Evolutionary conservation across 345 rosid genomes (phyloP).

Genomic region (Clarkia xantiana): DNA sequence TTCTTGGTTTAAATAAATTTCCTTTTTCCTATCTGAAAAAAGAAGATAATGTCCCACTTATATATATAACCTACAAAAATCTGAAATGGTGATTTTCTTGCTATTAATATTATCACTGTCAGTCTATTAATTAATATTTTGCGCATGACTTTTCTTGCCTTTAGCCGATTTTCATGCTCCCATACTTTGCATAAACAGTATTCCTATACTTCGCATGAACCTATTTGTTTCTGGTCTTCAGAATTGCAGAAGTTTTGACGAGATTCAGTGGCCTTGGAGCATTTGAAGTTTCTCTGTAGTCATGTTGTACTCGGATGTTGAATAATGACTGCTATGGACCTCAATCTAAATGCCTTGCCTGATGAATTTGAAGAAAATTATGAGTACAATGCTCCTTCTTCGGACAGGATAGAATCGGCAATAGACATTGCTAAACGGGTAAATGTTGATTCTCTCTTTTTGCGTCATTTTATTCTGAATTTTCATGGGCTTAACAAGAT

Average conservation of each 20-base stretch:
- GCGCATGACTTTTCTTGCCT: too few species aligned
- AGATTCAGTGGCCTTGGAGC: not conserved
- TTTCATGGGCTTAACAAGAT: not conserved
- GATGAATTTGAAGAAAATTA: constrained; percentile 33
- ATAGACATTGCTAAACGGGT: constrained; percentile 35
- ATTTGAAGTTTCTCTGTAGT: not conserved
- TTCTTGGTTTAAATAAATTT: too few species aligned
- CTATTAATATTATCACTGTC: too few species aligned
- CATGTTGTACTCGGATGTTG: constrained; percentile 15
- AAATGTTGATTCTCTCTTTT: not conserved
- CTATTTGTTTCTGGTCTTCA: constrained; percentile 1
- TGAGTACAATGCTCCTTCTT: constrained; percentile 13
- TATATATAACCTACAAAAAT: too few species aligned
- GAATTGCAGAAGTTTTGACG: not conserved
- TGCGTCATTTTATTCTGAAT: not conserved
- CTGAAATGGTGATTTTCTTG: too few species aligned
- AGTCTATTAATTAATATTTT: too few species aligned
- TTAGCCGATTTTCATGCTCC: too few species aligned
- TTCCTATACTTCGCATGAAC: too few species aligned
- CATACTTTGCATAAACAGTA: too few species aligned
- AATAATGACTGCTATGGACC: constrained; percentile 37
- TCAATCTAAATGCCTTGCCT: constrained; percentile 27
- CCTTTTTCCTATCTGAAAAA: too few species aligned
- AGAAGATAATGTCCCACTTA: too few species aligned
- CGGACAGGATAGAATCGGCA: constrained; percentile 21